Base-by-base conservation (phyloP, 345 rosid genomes). In the Alliaria petiolata region DNA sequence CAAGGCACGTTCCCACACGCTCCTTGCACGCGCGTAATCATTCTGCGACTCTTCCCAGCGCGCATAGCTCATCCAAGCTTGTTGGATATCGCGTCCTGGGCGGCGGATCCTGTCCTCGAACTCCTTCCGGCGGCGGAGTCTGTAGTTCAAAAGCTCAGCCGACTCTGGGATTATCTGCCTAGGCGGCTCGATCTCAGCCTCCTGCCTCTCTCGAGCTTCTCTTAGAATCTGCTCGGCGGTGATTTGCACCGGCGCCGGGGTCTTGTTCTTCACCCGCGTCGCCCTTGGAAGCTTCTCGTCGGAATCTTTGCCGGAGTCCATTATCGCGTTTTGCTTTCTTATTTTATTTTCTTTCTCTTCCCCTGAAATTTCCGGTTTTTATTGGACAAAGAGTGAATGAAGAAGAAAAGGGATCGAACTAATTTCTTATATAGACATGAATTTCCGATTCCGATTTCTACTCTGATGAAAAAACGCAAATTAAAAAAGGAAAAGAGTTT, bases 31-130 rank as follows among this genome's bases (percentile, higher is more conserved):
- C 31, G 69, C 61, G 76, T 86, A 85, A 34, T 86, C 96, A 66
- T 83, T 85, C 80, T 90, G 91, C 0, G 91, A 87, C 66, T 87
- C 93, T 69, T 90, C 90, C 93, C 89, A 90, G 54, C 79, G 86
- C 0, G 91, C 96, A 12, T 90, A 90, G 71, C 81, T 85, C 2
- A 86, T 79, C 93, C 93, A 90, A 0, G 81, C 86, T 15, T 83
- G 55, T n/a, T n/a, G n/a, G 9, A 75, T 55, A 19, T 83, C 86
- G 2, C 84, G 4, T 56, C 26, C 77, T 38, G 14, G 86, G 4
- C 87, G 78, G 17, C 96, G 79, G 14, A 87, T 85, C 19, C 80
- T 72, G 46, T 87, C 88, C 58, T 90, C 91, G 14, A 76, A 90
- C 59, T 85, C 85, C 56, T 87, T 86, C 19, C 62, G 88, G 51